Conservation (phyloP, 768 basidiomycete genomes). For the Podaxis sp. region DNA sequence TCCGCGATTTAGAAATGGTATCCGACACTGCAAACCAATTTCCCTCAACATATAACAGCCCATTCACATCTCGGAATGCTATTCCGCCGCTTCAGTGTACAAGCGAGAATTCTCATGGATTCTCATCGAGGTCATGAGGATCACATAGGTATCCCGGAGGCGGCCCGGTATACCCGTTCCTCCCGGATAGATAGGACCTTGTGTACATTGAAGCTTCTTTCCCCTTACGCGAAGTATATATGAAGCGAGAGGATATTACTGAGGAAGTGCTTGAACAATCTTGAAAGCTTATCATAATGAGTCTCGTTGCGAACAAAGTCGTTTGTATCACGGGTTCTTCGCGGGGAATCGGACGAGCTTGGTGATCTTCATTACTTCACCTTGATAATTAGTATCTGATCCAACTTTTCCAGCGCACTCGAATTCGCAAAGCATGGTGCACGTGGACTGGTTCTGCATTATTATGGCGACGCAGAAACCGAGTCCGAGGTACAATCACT, state of each 20-base stretch:
- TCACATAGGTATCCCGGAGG: neutral
- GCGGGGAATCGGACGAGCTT: slow-evolving; percentile 71
- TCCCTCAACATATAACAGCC: neutral
- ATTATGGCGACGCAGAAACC: slow-evolving; percentile 59
- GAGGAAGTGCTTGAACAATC: neutral
- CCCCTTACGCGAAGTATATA: slow-evolving; percentile 11
- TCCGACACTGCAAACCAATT: neutral
- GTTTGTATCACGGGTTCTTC: slow-evolving; percentile 76
- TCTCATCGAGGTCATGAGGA: slow-evolving; percentile 10
- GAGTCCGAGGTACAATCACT: slow-evolving; percentile 47
- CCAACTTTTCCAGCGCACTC: slow-evolving; percentile 39
- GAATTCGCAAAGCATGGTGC: slow-evolving; percentile 69
- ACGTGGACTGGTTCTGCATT: slow-evolving; percentile 62
- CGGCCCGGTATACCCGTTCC: slow-evolving; percentile 4
- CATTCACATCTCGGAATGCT: neutral
- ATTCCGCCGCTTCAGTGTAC: slow-evolving; percentile 5
- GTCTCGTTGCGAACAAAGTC: slow-evolving; percentile 52
- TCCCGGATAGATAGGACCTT: neutral
- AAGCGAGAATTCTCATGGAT: neutral
- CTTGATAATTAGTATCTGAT: neutral
- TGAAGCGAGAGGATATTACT: neutral
- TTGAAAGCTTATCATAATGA: slow-evolving; percentile 26
- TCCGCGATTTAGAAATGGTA: neutral
- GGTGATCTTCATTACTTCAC: slow-evolving; percentile 27
- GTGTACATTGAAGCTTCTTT: slow-evolving; percentile 4